Percentiles rank a stretch among this genome's conserved stretches.
Evolutionary conservation across 208 protist genomes (phyloP).

Genomic region (Herpetomonas samuelpessoai): DNA sequence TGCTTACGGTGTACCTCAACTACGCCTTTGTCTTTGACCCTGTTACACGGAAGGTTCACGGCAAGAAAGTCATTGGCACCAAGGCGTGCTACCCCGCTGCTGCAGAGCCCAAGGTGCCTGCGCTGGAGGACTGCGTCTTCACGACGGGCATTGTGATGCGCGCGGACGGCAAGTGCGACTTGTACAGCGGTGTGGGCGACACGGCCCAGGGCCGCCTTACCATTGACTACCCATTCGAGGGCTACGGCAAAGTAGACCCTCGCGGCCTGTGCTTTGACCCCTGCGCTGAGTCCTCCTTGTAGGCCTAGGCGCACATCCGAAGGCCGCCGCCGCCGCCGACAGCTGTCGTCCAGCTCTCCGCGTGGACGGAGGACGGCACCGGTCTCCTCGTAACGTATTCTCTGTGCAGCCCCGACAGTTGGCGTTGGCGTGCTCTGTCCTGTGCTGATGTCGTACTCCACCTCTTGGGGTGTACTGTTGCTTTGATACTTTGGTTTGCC

Average conservation of each 20-base stretch:
- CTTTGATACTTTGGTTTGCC: too few relatives aligned
- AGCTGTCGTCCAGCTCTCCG: too few relatives aligned
- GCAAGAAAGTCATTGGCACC: conserved; percentile 36
- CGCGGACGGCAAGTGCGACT: conserved; percentile 40
- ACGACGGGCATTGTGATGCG: conserved; percentile 56
- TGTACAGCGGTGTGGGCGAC: conserved; percentile 51
- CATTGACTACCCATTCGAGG: conserved; percentile 47
- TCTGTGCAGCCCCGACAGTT: too few relatives aligned
- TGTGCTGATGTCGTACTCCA: too few relatives aligned
- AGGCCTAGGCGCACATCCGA: too few relatives aligned
- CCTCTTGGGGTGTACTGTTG: too few relatives aligned
- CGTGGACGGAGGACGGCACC: too few relatives aligned
- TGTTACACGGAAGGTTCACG: conserved; percentile 3
- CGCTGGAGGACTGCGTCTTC: conserved; percentile 42
- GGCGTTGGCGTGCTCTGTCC: too few relatives aligned
- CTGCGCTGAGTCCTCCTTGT: background rate
- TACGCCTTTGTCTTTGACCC: conserved; percentile 40
- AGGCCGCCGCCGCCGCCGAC: too few relatives aligned
- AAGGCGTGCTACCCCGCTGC: conserved; percentile 26
- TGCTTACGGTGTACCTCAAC: conserved; percentile 36
- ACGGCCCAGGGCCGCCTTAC: conserved; percentile 30
- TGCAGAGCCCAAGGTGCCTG: conserved; percentile 20
- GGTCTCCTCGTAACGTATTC: too few relatives aligned
- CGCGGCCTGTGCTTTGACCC: background rate
- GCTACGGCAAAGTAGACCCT: conserved; percentile 21